Percentiles rank a stretch among this genome's conserved stretches.
These are phyloP conservation scores for Codiaeum variegatum DNA, from an alignment of 441 rosid genomes.

Conservation along the genomic window DNA sequence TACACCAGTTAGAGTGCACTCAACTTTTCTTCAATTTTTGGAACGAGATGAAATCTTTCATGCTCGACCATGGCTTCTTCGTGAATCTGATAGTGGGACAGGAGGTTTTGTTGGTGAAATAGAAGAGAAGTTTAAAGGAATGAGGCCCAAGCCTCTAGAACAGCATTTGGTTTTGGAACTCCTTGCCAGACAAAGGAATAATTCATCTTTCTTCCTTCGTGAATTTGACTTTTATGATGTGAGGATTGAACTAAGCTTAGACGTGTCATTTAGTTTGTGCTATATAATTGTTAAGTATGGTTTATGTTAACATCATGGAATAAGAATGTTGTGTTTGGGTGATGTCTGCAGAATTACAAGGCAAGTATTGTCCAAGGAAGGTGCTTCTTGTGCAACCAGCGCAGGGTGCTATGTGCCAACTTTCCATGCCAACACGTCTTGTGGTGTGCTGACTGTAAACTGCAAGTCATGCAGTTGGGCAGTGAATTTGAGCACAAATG, in stretches of 20 bases:
- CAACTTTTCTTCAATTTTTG: constrained; percentile 26
- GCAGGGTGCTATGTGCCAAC: constrained; percentile 51
- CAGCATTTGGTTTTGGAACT: constrained; percentile 56
- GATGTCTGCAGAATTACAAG: constrained; percentile 49
- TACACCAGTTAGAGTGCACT: constrained; percentile 4
- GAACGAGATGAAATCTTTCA: constrained; percentile 29
- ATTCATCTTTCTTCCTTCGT: constrained; percentile 64
- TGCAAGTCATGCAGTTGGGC: constrained; percentile 29
- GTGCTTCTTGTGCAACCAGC: constrained; percentile 68
- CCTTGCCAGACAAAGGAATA: constrained; percentile 44
- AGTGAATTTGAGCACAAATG: constrained; percentile 52
- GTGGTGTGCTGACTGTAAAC: constrained; percentile 70
- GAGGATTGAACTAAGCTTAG: constrained; percentile 26
- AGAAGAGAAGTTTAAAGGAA: constrained; percentile 16
- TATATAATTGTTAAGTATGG: not conserved
- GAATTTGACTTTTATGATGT: constrained; percentile 71
- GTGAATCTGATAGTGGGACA: constrained; percentile 13
- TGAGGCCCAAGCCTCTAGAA: constrained; percentile 16
- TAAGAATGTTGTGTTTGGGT: not conserved
- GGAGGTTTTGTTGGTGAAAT: constrained; percentile 13
- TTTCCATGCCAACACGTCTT: constrained; percentile 67
- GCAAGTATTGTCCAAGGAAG: constrained; percentile 35
- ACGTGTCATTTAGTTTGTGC: not conserved
- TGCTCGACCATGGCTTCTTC: constrained; percentile 20
- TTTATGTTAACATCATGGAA: not conserved